Evolutionary conservation across 768 basidiomycete species (phyloP).

Genomic region (Aureoboletus auriporus): DNA sequence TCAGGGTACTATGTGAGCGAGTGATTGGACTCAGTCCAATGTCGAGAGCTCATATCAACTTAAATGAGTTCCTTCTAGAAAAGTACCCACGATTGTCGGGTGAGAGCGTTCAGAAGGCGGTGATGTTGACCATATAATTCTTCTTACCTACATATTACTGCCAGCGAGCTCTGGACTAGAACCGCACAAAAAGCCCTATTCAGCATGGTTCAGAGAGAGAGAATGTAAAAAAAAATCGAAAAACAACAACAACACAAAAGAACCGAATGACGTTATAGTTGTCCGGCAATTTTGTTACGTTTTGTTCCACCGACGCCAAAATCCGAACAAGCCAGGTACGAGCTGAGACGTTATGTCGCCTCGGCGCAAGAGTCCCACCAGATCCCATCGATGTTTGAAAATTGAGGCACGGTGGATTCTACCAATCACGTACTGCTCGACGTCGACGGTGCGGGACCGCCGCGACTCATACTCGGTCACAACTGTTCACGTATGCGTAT

Average conservation of each 20-base stretch:
- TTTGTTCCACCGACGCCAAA: neutral
- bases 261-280: too few relatives aligned
- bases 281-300: neutral
- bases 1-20: too few relatives aligned
- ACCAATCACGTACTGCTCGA: neutral
- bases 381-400: neutral
- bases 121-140: neutral
- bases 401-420: neutral
- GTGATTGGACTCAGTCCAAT: too few relatives aligned
- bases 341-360: neutral
- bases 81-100: conserved; percentile 1
- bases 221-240: neutral
- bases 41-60: neutral
- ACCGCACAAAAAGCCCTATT: too few relatives aligned
- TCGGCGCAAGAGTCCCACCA: neutral
- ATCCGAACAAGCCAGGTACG: neutral
- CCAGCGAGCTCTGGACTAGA: too few relatives aligned
- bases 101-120: neutral
- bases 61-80: neutral
- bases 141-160: too few relatives aligned
- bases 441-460: neutral
- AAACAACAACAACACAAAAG: neutral
- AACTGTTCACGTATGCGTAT: neutral
- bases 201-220: too few relatives aligned
- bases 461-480: neutral